phyloP scores from a whole-genome alignment of 108 stramenopile genomes.

The Cyclotella atomus region DNA sequence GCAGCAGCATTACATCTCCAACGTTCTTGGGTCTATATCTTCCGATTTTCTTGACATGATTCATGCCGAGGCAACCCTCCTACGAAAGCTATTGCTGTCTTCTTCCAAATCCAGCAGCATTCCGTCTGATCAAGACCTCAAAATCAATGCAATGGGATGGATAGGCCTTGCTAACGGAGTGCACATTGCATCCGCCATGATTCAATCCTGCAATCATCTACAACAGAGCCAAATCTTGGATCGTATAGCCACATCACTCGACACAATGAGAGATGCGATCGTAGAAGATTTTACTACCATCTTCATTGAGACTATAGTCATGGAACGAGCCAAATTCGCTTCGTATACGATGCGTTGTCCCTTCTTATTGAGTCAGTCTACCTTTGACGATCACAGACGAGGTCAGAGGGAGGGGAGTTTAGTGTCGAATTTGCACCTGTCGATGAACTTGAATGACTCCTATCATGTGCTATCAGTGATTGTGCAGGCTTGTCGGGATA shows the following conservation, averaged over 20 bases:
- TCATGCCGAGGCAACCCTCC: conserved; percentile 62
- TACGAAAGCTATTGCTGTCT: conserved; percentile 48
- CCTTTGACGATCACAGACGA: conserved; percentile 27
- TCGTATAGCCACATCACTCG: conserved; percentile 65
- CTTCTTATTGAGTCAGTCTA: conserved; percentile 46
- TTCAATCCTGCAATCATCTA: conserved; percentile 20
- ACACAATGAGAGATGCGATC: conserved; percentile 63
- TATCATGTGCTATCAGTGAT: conserved; percentile 33
- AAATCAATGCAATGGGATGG: conserved; percentile 61
- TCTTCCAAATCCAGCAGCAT: conserved; percentile 6
- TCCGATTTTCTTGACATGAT: conserved; percentile 71
- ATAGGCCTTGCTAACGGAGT: conserved; percentile 76
- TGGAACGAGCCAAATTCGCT: conserved; percentile 80
- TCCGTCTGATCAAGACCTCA: conserved; percentile 40
- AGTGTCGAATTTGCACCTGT: conserved; percentile 19
- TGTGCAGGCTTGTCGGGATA: conserved; percentile 23
- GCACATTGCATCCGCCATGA: conserved; percentile 50
- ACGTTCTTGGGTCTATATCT: conserved; percentile 71
- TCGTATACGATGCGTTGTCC: conserved; percentile 75
- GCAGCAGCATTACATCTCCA: conserved; percentile 55
- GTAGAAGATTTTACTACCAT: conserved; percentile 68
- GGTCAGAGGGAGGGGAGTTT: too few relatives aligned
- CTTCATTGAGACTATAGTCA: conserved; percentile 72
- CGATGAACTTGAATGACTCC: conserved; percentile 66
- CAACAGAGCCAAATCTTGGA: conserved; percentile 56